Conservation (phyloP, 257 asterid genomes). For the Ilex aquifolium region DNA sequence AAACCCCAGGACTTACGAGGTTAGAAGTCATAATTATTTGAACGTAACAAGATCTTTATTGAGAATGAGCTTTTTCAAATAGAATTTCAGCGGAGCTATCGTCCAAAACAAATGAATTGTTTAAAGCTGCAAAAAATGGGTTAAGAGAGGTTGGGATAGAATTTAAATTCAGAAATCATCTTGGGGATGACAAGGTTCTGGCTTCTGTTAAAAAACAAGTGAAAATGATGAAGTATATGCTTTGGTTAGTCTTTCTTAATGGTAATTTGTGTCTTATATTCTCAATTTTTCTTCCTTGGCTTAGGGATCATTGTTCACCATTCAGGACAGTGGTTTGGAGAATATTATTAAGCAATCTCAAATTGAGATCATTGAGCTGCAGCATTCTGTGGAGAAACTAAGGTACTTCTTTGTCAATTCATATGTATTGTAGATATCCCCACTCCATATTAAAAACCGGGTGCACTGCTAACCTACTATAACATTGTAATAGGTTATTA, state of each 20-base stretch:
- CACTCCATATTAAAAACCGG: too few species aligned
- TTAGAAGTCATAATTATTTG: too few species aligned
- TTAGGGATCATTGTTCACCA: slow-evolving; percentile 17
- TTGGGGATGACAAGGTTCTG: slow-evolving; percentile 25
- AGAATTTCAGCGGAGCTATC: slow-evolving; percentile 74
- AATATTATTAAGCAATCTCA: slow-evolving; percentile 92
- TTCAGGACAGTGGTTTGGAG: slow-evolving; percentile 89
- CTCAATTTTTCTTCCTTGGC: slow-evolving; percentile 10
- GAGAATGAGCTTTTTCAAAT: slow-evolving; percentile 73
- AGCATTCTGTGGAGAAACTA: slow-evolving; percentile 79
- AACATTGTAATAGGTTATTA: too few species aligned
- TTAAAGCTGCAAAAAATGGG: slow-evolving; percentile 90
- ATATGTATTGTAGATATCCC: background rate
- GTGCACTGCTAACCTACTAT: too few species aligned
- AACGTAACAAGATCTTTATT: slow-evolving; percentile 25
- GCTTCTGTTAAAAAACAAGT: slow-evolving; percentile 39
- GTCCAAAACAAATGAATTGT: slow-evolving; percentile 77
- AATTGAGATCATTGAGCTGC: slow-evolving; percentile 90
- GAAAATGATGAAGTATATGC: slow-evolving; percentile 89
- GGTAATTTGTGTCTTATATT: background rate
- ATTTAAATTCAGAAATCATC: slow-evolving; percentile 54
- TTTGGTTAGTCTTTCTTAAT: slow-evolving; percentile 45
- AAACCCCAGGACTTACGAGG: too few species aligned
- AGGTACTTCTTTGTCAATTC: slow-evolving; percentile 37
- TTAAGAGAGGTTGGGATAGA: slow-evolving; percentile 83